Percentiles rank a stretch among this genome's conserved stretches.
phyloP scores from a whole-genome alignment of 371 early-diverging fungal genomes.

The Circinella minor region DNA sequence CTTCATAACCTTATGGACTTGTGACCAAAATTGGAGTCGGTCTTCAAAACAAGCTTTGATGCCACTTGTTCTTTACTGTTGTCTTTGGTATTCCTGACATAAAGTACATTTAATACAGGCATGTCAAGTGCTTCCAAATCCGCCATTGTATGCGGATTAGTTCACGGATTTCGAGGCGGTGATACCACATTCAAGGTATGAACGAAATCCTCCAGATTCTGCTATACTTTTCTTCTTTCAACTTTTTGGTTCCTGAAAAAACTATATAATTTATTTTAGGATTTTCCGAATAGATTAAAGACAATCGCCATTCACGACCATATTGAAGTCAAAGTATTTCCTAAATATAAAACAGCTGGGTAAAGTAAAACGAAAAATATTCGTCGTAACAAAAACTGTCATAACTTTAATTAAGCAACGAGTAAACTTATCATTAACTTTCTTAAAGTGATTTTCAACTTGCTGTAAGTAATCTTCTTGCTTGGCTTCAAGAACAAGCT shows the following conservation, averaged over 20 bases:
- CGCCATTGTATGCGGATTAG: conserved; percentile 50
- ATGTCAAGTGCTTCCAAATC: background rate
- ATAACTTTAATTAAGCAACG: conserved; percentile 20
- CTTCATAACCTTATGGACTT: no score
- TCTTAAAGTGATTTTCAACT: conserved; percentile 31
- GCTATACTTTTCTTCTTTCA: background rate
- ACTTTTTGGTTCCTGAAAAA: background rate
- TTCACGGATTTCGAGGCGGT: conserved; percentile 65
- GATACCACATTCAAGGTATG: conserved; percentile 49
- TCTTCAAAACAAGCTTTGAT: no score
- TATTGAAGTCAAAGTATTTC: conserved; percentile 58
- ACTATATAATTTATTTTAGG: conserved; percentile 30
- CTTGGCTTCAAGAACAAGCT: conserved; percentile 55
- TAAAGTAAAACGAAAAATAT: conserved; percentile 14
- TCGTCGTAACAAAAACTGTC: background rate
- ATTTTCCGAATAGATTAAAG: conserved; percentile 62
- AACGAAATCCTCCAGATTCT: background rate
- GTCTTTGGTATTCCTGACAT: no score
- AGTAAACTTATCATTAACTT: background rate
- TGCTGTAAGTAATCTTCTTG: conserved; percentile 51
- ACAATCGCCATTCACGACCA: conserved; percentile 49
- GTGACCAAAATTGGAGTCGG: no score
- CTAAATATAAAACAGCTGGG: conserved; percentile 67
- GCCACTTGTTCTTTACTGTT: no score
- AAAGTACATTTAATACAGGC: no score